Evolutionary conservation across 768 basidiomycete genomes (phyloP).

Genomic region (Collybiopsis confluens): DNA sequence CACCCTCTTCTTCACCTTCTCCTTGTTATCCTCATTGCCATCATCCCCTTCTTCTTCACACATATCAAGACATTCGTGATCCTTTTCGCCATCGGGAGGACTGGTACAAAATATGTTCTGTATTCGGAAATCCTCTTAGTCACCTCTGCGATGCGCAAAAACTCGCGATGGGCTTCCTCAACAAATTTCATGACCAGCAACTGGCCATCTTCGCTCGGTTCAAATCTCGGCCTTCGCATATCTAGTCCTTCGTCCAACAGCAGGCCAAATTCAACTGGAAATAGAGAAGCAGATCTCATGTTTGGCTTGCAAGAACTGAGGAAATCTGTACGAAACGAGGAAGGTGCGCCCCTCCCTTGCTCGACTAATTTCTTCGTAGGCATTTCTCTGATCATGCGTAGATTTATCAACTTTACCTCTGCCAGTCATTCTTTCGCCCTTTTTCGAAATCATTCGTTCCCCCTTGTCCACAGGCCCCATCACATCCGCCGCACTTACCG

Average conservation of each 20-base stretch:
- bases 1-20: too few species aligned
- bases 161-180: conserved; percentile 90
- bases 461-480: conserved; percentile 95
- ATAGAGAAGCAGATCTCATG: conserved; percentile 83
- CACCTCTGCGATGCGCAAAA: conserved; percentile 94
- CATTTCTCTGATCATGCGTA: conserved; percentile 27
- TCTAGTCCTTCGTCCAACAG: conserved; percentile 42
- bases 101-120: conserved; percentile 82
- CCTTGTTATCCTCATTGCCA: too few species aligned
- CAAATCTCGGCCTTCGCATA: conserved; percentile 69
- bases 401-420: conserved; percentile 60
- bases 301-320: conserved; percentile 84
- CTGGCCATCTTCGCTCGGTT: conserved; percentile 66
- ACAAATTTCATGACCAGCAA: conserved; percentile 51
- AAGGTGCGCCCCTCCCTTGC: conserved; percentile 38
- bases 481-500: conserved; percentile 87
- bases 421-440: conserved; percentile 70
- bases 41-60: too few species aligned
- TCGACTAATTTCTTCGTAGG: conserved; percentile 11
- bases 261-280: conserved; percentile 44
- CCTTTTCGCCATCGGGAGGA: too few species aligned
- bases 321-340: conserved; percentile 62
- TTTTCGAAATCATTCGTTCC: conserved; percentile 90
- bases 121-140: conserved; percentile 89
- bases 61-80: too few species aligned